Evolutionary conservation across 441 rosid genomes (phyloP), one percentile per base, ranked within the genome.

Genomic region (Populus hybrid): DNA sequence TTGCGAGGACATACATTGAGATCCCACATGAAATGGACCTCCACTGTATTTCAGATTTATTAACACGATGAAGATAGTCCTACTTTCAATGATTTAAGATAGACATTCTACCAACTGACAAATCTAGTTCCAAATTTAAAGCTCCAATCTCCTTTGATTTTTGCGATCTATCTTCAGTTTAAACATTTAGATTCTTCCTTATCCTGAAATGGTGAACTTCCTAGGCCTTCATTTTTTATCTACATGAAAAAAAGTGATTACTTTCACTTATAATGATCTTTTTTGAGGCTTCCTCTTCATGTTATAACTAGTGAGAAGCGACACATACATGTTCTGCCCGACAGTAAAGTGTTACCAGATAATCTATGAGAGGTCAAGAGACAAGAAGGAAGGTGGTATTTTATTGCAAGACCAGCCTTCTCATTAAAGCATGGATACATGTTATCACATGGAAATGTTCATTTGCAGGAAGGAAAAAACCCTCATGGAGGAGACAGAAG

Each of bases 381-480:
- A 78, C 80, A 78, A 42, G 68, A 67, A 7, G 36, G 81, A 40
- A 11, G 73, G 67, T 57, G 78, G 66, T 42, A 68, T 28, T 72
- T 77, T 69, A 75, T 71, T 64, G 76, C 74, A 10, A 24, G 73
- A 14, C 42, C 69, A 10, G 30, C 14, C 67, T 30, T 61, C 30
- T 26, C 77, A 72, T 75, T 38, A 64, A 81, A 40, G 84, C 68
- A 75, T 70, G 80, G 79, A 75, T 67, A 70, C 79, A 61, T 57
- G 79, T 26, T 28, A n/a, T 73, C 87, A 82, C 85, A 73, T 82
- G 87, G 72, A 34, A 30, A 26, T 84, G 85, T 82, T 79, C 72
- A 65, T 72, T 42, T 34, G 67, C 7, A 72, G 75, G 77, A 69
- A 72, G 32, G 75, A 30, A 30, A 30, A 30, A 30, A 30, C 32